Conservation (phyloP, 2,329 filamentous ascomycete genomes). For the Arthrobotrys entomopaga region DNA sequence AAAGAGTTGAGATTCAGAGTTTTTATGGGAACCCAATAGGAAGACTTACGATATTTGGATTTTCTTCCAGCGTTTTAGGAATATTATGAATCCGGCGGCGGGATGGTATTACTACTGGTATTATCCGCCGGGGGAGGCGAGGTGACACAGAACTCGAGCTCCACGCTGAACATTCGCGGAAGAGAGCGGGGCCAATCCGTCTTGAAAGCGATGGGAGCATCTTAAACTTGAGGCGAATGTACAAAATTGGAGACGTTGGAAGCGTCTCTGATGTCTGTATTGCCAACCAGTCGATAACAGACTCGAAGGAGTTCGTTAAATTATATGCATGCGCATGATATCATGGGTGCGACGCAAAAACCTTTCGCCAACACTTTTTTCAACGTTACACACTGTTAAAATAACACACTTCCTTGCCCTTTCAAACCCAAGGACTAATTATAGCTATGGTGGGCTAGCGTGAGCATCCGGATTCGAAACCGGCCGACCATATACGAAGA, state of each 20-base stretch:
- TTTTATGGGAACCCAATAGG: too few species aligned
- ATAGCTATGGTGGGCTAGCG: too few species aligned
- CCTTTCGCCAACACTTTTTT: not conserved
- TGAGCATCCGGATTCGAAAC: too few species aligned
- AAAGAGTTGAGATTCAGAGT: too few species aligned
- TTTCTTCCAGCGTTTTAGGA: slow-evolving; percentile 34
- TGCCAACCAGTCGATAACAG: too few species aligned
- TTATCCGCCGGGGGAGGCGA: not conserved
- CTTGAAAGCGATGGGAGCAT: slow-evolving; percentile 18
- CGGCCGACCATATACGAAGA: too few species aligned
- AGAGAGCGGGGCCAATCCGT: slow-evolving; percentile 29
- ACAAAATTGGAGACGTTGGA: too few species aligned
- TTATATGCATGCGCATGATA: not conserved
- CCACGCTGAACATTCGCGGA: not conserved
- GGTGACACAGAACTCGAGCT: not conserved
- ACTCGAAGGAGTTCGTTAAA: too few species aligned
- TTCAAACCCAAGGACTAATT: too few species aligned
- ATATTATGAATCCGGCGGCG: not conserved
- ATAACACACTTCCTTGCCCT: not conserved
- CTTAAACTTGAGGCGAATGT: not conserved
- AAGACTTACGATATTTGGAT: slow-evolving; percentile 45
- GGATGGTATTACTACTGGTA: too few species aligned
- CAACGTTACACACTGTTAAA: slow-evolving; percentile 12
- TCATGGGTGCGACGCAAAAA: not conserved
- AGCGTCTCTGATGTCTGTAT: too few species aligned